Percentiles rank a stretch among this genome's conserved stretches.
Conservation (phyloP, 2,329 filamentous ascomycete species). For the Fusarium brevicatenulatum region DNA sequence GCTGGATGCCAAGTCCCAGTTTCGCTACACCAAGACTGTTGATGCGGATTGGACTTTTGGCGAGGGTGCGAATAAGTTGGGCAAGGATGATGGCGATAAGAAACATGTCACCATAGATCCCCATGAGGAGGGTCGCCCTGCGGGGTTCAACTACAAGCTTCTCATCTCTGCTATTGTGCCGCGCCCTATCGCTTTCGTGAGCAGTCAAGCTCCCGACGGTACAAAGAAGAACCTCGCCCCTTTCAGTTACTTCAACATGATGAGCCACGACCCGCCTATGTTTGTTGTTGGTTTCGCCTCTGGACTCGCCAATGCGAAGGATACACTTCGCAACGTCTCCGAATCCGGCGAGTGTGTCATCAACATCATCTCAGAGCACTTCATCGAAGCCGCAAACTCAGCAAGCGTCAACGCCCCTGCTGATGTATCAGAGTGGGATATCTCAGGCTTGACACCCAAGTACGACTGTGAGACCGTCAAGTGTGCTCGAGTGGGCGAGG, state of each 20-base stretch:
- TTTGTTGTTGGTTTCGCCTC: conserved; percentile 71
- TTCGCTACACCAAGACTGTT: conserved; percentile 71
- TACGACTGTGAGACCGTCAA: conserved; percentile 72
- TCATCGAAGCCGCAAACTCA: conserved; percentile 88
- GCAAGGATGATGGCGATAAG: conserved; percentile 28
- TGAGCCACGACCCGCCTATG: conserved; percentile 87
- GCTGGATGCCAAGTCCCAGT: conserved; percentile 61
- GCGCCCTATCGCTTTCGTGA: conserved; percentile 77
- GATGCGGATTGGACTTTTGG: conserved; percentile 74
- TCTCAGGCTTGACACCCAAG: conserved; percentile 79
- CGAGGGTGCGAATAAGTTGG: conserved; percentile 68
- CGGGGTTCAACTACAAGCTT: conserved; percentile 87
- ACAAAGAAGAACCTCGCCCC: conserved; percentile 78
- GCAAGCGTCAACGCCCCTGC: conserved; percentile 81
- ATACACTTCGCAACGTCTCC: conserved; percentile 78
- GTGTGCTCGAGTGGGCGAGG: conserved; percentile 80
- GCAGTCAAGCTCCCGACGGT: conserved; percentile 68
- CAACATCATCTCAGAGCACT: conserved; percentile 88
- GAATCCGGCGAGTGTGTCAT: conserved; percentile 81
- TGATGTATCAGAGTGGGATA: conserved; percentile 80
- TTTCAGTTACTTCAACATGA: conserved; percentile 86
- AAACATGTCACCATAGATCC: conserved; percentile 86
- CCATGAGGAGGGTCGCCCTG: conserved; percentile 73
- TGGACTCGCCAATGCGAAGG: conserved; percentile 70
- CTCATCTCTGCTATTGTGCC: conserved; percentile 86